A percentile compares a stretch with the other conserved stretches of the same genome.
These are phyloP conservation scores for Cutaneotrichosporon spelunceum DNA, from an alignment of 1,284 basidiomycete genomes.

Conservation along the genomic window DNA sequence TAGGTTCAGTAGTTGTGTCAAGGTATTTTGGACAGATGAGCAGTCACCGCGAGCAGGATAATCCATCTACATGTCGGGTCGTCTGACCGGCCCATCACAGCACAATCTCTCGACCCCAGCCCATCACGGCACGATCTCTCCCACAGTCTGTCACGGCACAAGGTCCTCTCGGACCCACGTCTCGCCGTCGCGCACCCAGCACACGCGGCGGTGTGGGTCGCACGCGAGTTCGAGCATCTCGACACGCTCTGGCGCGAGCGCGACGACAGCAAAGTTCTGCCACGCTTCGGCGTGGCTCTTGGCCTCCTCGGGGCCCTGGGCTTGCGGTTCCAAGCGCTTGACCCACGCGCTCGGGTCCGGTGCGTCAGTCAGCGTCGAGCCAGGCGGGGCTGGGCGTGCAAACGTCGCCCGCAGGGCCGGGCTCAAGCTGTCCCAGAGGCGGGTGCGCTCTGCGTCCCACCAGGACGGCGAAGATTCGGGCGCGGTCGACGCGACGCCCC, in stretches of 20 bases:
- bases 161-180: conserved; percentile 40
- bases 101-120: too few species aligned
- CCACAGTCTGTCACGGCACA: conserved; percentile 37
- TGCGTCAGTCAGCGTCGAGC: conserved; percentile 35
- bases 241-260: conserved; percentile 36
- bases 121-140: too few species aligned
- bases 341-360: conserved; percentile 1
- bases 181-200: conserved; percentile 30
- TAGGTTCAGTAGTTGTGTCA: neutral
- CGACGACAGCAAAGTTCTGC: conserved; percentile 45
- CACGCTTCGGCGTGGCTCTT: conserved; percentile 36
- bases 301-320: conserved; percentile 23
- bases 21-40: neutral
- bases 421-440: conserved; percentile 38
- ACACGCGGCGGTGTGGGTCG: conserved; percentile 40
- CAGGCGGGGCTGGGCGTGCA: conserved; percentile 40
- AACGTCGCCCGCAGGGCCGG: conserved; percentile 49
- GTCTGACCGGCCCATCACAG: too few species aligned
- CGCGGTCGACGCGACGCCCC: conserved; percentile 1
- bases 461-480: conserved; percentile 25
- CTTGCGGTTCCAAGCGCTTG: neutral
- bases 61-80: neutral
- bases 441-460: conserved; percentile 41
- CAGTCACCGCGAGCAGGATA: neutral
- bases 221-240: conserved; percentile 48